Percentiles rank a stretch among this genome's conserved stretches.
phyloP scores from a whole-genome alignment of 768 basidiomycete genomes.

The Macrolepiota dolichaula region DNA sequence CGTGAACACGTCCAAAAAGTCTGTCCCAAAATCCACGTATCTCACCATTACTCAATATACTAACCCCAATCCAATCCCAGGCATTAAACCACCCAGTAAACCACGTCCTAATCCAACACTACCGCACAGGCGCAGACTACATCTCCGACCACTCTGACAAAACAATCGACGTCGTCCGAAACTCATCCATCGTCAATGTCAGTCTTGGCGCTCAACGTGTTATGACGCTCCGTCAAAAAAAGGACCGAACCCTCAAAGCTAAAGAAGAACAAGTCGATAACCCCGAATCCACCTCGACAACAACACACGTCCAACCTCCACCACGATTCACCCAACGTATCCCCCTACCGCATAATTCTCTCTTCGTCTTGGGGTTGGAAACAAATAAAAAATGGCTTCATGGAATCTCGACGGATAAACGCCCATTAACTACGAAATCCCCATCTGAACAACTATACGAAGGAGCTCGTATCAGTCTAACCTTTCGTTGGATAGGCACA shows the following conservation, averaged over 20 bases:
- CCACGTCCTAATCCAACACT: conserved; percentile 80
- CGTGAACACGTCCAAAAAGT: conserved; percentile 58
- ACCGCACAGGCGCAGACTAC: conserved; percentile 75
- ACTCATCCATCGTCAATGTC: conserved; percentile 76
- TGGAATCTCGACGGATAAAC: conserved; percentile 74
- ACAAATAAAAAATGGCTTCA: conserved; percentile 79
- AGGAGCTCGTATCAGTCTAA: conserved; percentile 76
- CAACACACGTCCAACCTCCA: conserved; percentile 12
- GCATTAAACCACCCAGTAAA: conserved; percentile 63
- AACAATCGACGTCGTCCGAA: conserved; percentile 75
- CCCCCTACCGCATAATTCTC: conserved; percentile 75
- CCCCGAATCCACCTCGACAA: not conserved
- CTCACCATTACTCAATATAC: no score
- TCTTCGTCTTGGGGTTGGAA: conserved; percentile 74
- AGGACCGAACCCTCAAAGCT: conserved; percentile 31
- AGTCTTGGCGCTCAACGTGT: conserved; percentile 74
- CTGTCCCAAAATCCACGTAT: conserved; percentile 9
- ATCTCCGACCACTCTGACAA: conserved; percentile 89
- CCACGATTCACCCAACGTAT: conserved; percentile 55
- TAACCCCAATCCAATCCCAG: no score
- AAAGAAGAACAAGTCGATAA: conserved; percentile 9
- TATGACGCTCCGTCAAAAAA: conserved; percentile 74
- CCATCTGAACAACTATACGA: conserved; percentile 47
- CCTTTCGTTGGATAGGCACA: conserved; percentile 77
- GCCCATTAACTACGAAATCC: conserved; percentile 50